Percentiles rank a stretch among this genome's conserved stretches.
phyloP scores from a whole-genome alignment of 78 protist genomes.

The slime mould (Dictyostelium discoideum) region DNA sequence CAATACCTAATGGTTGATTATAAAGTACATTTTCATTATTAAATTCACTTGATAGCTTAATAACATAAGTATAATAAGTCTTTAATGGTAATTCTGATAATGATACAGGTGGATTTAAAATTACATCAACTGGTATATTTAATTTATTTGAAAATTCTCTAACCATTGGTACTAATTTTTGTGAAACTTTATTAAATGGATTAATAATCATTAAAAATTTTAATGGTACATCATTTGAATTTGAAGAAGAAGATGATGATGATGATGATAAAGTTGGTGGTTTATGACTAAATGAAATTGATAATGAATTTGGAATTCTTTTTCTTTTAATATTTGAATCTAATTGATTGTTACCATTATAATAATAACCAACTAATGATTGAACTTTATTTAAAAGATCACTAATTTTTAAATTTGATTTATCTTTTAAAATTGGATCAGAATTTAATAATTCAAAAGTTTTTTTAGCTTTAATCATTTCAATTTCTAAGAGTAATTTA shows the following conservation, averaged over 20 bases:
- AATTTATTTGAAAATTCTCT: slow-evolving; percentile 28
- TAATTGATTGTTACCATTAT: background rate
- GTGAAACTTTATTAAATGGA: slow-evolving; percentile 73
- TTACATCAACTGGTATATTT: slow-evolving; percentile 25
- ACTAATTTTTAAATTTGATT: background rate
- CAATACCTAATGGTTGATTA: slow-evolving; percentile 26
- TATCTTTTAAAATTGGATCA: background rate
- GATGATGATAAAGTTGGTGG: background rate
- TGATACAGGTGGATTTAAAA: slow-evolving; percentile 33
- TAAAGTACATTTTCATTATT: background rate
- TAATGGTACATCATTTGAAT: background rate
- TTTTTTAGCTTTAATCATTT: background rate
- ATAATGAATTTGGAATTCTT: background rate
- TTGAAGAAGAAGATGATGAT: no score
- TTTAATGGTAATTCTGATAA: slow-evolving; percentile 73
- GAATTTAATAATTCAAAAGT: background rate
- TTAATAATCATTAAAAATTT: slow-evolving; percentile 35
- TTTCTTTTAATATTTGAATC: background rate
- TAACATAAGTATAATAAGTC: slow-evolving; percentile 45
- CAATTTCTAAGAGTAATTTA: background rate
- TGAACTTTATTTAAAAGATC: background rate
- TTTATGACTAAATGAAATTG: slow-evolving; percentile 21
- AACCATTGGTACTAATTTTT: slow-evolving; percentile 60
- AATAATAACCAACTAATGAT: slow-evolving; percentile 22
- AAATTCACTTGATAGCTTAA: slow-evolving; percentile 17